Evolutionary conservation across 1,284 basidiomycete species (phyloP).

Genomic region (Ceratobasidium sp.): DNA sequence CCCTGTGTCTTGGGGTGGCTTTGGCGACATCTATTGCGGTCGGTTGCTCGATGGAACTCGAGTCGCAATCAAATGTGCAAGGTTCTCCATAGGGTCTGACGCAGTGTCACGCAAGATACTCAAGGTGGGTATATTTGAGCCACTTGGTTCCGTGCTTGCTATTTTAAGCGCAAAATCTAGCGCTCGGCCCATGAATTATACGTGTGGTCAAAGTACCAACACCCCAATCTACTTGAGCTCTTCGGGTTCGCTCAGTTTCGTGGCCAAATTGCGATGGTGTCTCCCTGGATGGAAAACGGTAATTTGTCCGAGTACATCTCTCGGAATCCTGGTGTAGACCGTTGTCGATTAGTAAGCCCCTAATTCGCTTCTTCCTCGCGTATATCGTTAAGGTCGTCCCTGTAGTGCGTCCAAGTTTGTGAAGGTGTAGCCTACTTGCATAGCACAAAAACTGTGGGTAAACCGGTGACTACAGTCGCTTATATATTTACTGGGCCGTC

Average conservation of each 20-base stretch:
- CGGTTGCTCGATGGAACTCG: not conserved
- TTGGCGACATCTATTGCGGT: constrained; percentile 16
- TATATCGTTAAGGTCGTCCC: not conserved
- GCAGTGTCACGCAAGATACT: not conserved
- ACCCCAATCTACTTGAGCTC: not conserved
- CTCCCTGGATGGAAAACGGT: constrained; percentile 12
- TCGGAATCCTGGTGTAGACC: not conserved
- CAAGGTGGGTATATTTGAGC: not conserved
- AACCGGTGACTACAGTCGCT: not conserved
- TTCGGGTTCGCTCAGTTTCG: constrained; percentile 2
- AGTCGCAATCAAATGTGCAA: not conserved
- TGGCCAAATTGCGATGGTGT: not conserved
- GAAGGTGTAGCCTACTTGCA: not conserved
- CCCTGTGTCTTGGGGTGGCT: not conserved
- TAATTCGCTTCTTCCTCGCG: not conserved
- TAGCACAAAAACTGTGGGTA: not conserved
- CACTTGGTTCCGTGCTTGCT: not conserved
- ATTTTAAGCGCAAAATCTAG: not conserved
- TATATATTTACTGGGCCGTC: not conserved
- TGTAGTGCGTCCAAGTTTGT: not conserved
- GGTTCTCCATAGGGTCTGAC: not conserved
- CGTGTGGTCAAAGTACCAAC: not conserved
- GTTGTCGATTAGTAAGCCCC: not conserved
- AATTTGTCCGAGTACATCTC: not conserved
- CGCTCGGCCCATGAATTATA: not conserved